Percentiles rank a stretch among this genome's conserved stretches.
Evolutionary conservation across 2,329 filamentous ascomycete species (phyloP).

Genomic region (Tolypocladium tropicale): DNA sequence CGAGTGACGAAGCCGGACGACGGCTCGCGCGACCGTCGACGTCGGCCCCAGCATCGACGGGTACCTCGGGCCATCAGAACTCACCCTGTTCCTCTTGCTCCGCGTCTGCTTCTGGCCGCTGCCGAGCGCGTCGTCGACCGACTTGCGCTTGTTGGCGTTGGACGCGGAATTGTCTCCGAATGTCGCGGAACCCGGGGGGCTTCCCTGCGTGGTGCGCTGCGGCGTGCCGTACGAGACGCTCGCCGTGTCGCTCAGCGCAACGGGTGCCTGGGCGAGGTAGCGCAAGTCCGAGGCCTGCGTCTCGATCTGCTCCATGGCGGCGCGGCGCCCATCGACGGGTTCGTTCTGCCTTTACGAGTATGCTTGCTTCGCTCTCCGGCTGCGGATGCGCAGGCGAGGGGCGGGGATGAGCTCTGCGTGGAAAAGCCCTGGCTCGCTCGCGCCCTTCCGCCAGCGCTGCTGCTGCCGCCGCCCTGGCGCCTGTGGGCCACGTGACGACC

Average conservation of each 20-base stretch:
- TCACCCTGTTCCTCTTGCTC: conserved; percentile 49
- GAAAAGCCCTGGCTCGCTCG: neutral
- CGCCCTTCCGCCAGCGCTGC: neutral
- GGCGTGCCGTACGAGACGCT: conserved; percentile 22
- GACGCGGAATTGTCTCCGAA: conserved; percentile 41
- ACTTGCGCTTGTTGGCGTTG: conserved; percentile 25
- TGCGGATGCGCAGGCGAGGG: neutral
- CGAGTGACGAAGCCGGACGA: neutral
- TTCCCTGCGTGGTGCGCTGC: conserved; percentile 18
- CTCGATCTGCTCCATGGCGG: conserved; percentile 42
- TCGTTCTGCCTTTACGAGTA: neutral
- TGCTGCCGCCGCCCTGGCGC: neutral
- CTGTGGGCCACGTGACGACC: neutral
- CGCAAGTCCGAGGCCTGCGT: conserved; percentile 44
- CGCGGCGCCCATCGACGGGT: neutral
- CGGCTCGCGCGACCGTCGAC: neutral
- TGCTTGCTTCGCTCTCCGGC: neutral
- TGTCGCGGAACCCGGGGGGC: conserved; percentile 26
- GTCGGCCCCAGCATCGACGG: neutral
- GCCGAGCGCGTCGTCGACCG: conserved; percentile 27
- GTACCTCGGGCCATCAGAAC: conserved; percentile 12
- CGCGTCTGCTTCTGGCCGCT: conserved; percentile 41
- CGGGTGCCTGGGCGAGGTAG: conserved; percentile 33
- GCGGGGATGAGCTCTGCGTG: neutral
- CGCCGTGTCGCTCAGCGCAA: conserved; percentile 17